Evolutionary conservation across 2,329 filamentous ascomycete genomes (phyloP).

Genomic region (Cercospora brassicicola): DNA sequence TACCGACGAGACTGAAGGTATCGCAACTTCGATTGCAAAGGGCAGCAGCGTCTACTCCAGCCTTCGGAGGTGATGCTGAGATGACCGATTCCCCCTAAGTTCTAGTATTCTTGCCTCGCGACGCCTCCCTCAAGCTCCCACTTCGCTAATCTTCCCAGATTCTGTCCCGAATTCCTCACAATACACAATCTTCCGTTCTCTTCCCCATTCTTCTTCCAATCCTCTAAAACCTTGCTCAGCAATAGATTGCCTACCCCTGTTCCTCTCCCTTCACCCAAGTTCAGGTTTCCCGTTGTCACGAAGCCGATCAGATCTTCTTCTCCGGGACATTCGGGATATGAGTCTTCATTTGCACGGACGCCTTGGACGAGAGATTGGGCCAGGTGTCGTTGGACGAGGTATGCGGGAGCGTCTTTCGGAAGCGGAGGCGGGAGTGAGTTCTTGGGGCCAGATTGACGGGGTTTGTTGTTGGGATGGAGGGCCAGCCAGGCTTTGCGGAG

Average conservation of each 20-base stretch:
- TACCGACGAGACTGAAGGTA: neutral
- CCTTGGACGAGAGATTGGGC: conserved; percentile 45
- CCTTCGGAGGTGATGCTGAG: neutral
- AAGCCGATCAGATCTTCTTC: conserved; percentile 82
- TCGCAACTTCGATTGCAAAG: neutral
- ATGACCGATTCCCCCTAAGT: neutral
- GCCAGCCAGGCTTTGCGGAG: conserved; percentile 73
- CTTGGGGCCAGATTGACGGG: conserved; percentile 29
- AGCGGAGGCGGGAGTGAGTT: conserved; percentile 27
- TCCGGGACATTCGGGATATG: conserved; percentile 68
- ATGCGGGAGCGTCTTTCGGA: conserved; percentile 42
- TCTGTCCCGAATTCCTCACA: conserved; percentile 77
- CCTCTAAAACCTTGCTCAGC: conserved; percentile 57
- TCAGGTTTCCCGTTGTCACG: conserved; percentile 82
- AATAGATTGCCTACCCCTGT: conserved; percentile 73
- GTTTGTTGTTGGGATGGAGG: conserved; percentile 44
- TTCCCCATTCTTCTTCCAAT: conserved; percentile 36
- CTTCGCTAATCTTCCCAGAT: conserved; percentile 71
- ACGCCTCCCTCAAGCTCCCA: conserved; percentile 64
- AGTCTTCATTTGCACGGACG: conserved; percentile 38
- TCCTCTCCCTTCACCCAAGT: conserved; percentile 71
- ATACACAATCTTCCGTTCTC: conserved; percentile 65
- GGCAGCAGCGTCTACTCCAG: neutral
- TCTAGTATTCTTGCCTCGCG: neutral
- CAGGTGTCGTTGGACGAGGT: conserved; percentile 47